Conservation (phyloP, 2,329 filamentous ascomycete species). For the Elsinoe australis region DNA sequence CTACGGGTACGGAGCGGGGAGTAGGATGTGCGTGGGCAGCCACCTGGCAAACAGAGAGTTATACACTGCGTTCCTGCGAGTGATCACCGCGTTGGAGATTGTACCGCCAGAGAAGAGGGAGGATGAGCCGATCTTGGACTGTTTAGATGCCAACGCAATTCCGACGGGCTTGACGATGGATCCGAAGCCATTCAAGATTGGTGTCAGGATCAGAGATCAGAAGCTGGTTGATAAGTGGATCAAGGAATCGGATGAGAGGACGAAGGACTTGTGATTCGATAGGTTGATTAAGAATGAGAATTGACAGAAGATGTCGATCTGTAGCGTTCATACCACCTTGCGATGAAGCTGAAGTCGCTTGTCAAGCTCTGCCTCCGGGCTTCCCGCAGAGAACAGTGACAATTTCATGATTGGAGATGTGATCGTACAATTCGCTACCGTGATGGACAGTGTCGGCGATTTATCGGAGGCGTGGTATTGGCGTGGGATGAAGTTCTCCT, state of each 20-base stretch:
- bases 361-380: no score
- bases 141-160: constrained; percentile 39
- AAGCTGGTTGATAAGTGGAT: constrained; percentile 41
- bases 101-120: constrained; percentile 33
- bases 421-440: no score
- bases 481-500: background rate
- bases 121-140: constrained; percentile 40
- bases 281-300: background rate
- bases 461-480: background rate
- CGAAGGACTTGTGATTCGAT: constrained; percentile 33
- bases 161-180: constrained; percentile 44
- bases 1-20: constrained; percentile 41
- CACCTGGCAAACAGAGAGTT: constrained; percentile 36
- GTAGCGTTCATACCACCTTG: background rate
- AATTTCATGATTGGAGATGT: no score
- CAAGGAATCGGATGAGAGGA: constrained; percentile 40
- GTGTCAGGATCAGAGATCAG: constrained; percentile 39
- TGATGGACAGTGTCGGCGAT: background rate
- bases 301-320: background rate
- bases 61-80: constrained; percentile 42
- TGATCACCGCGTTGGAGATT: constrained; percentile 43
- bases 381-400: no score
- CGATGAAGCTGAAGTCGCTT: no score
- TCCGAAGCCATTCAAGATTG: constrained; percentile 45
- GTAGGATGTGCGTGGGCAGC: constrained; percentile 36